Evolutionary conservation across 805 yeast species (phyloP), one percentile per base, ranked within the genome.

Genomic region (Ogataea methylovora): DNA sequence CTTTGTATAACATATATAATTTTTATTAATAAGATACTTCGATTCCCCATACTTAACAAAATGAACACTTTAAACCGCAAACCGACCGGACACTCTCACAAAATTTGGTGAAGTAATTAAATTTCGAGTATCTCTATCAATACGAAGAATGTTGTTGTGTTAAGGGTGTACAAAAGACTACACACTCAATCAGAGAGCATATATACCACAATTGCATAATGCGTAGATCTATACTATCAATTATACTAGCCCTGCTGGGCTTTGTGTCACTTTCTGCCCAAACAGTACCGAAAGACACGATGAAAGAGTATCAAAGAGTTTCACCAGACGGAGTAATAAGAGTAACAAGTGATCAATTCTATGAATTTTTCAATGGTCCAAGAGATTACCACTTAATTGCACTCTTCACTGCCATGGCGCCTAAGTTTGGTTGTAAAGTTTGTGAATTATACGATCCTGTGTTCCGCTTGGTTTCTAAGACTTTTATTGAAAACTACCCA

Each of bases 331-430:
- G 64, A 12, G 49, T 76, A 0, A 65, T 78, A 14, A 56, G 55
- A 5, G 58, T 74, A 16, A 49, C 56, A 1, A 6, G 20, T 6
- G 58, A 61, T 2, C 65, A 69, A 38, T 62, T 74, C 29, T 46
- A 49, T 8, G 34, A 46, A 3, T 27, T 71, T 2, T 52, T 73
- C 22, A 44, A 55, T 2, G 83, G 79, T 2, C 58, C 67, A 3
- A 59, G 76, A 33, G 76, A 71, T 30, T 71, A 76, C 51, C 72
- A 54, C 43, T 54, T 75, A 7, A 54, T 79, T 2, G 35, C 76
- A 1, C 52, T 69, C n/a, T 58, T 78, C 27, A 78, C 86, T 0
- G 67, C 84, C 3, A 48, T 67, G 0, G 52, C 50, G 26, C 58
- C 56, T 5, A 42, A 42, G 16, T 65, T 67, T 35, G 60, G 58